Evolutionary conservation across 169 alveolate genomes (phyloP), one percentile per base, ranked within the genome.

Genomic region (Plasmodium inui): DNA sequence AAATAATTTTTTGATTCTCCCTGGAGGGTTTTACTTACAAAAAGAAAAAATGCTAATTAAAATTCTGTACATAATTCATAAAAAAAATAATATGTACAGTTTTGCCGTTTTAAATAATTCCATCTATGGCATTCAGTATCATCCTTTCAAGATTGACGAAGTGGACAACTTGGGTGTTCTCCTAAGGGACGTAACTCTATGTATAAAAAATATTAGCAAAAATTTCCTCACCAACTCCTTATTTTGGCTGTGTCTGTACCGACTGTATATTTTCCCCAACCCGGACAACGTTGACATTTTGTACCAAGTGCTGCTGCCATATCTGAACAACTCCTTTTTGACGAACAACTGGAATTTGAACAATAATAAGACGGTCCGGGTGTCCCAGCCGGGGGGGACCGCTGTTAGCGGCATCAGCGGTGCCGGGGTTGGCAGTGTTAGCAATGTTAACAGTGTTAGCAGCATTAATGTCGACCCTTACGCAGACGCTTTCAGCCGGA

Each of bases 211-310:
- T 86, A 96, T 97, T 37, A 67, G 61, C 22, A 74, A 97, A 30
- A 97, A 95, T 67, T 46, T 96, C 55, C 89, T 97, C 73, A 71
- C 96, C 28, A 98, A 97, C 90, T 93, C 97, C 17, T 84, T 98
- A 26, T 97, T 97, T 85, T 97, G 98, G 98, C 95, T 97, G 82
- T 92, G 97, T 76, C 81, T 96, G 57, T 97, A 95, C 92, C 91
- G 98, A 30, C 84, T 97, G 32, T 92, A 96, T 95, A 95, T 95
- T 71, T 95, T 92, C 30, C 97, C 98, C 19, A 96, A 96, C 83
- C 50, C 85, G 10, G 96, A 94, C 57, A 97, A 97, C 89, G 96
- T 95, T 53, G 98, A 95, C 55, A 94, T 95, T 76, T 95, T 97
- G 55, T 97, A 97, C 67, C 96, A 96, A n/a, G 97, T 96, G 57